A percentile compares a stretch with the other conserved stretches of the same genome.
Evolutionary conservation across 305 asterid genomes (phyloP).

Genomic region (Petunia hybrid): DNA sequence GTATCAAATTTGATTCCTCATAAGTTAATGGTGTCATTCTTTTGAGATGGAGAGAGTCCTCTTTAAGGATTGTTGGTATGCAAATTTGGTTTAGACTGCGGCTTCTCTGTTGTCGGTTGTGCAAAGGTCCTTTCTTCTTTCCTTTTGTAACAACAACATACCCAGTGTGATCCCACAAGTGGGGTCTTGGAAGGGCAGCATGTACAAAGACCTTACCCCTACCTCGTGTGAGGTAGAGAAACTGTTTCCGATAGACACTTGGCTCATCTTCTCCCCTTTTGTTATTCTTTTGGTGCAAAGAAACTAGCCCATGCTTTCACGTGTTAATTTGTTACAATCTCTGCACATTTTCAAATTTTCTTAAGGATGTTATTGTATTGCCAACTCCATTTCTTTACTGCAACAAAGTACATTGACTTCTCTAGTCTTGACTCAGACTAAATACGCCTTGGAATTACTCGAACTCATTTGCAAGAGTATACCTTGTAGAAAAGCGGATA

Average conservation of each 20-base stretch:
- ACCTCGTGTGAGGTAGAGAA: too few species aligned
- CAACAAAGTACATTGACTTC: not conserved
- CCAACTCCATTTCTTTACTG: not conserved
- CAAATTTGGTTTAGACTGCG: not conserved
- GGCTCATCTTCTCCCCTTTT: not conserved
- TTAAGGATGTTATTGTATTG: not conserved
- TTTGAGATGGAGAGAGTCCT: slow-evolving; percentile 7
- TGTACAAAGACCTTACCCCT: too few species aligned
- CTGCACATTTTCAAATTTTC: not conserved
- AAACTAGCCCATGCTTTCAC: not conserved
- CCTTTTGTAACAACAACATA: too few species aligned
- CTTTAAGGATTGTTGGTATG: slow-evolving; percentile 20
- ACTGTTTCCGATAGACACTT: too few species aligned
- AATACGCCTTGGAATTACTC: too few species aligned
- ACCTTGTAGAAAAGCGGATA: too few species aligned
- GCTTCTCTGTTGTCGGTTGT: not conserved
- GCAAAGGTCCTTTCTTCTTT: not conserved
- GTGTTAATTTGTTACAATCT: not conserved
- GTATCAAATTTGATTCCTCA: slow-evolving; percentile 15
- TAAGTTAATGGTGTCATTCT: not conserved
- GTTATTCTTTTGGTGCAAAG: not conserved
- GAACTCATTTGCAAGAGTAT: too few species aligned
- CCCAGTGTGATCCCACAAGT: too few species aligned
- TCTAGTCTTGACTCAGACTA: too few species aligned
- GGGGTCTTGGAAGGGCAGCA: too few species aligned